phyloP scores from a whole-genome alignment of 768 basidiomycete genomes.

The Podaxis sp. region DNA sequence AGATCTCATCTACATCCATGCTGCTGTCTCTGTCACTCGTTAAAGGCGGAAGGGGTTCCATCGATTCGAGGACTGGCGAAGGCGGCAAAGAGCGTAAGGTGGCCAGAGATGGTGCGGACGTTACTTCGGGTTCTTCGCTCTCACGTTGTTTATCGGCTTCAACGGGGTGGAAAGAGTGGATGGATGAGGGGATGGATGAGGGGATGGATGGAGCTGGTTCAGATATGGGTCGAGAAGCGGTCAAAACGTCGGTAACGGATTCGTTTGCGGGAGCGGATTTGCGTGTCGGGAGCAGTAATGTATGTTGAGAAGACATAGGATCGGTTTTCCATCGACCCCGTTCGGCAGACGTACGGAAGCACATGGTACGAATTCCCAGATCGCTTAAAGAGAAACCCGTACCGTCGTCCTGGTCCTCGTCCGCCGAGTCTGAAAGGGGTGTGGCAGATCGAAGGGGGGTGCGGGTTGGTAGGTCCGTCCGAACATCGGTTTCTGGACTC shows the following conservation, averaged over 20 bases:
- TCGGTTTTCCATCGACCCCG: constrained; percentile 57
- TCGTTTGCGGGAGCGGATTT: constrained; percentile 30
- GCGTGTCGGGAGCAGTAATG: constrained; percentile 20
- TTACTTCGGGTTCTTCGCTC: constrained; percentile 7
- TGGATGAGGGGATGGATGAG: constrained; percentile 11
- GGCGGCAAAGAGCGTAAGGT: constrained; percentile 5
- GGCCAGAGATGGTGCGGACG: constrained; percentile 13
- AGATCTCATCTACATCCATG: constrained; percentile 23
- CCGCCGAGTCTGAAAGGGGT: constrained; percentile 29
- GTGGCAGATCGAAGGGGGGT: constrained; percentile 21
- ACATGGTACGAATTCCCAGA: constrained; percentile 38
- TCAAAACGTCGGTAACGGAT: constrained; percentile 23
- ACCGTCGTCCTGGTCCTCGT: constrained; percentile 25
- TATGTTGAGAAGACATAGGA: constrained; percentile 31
- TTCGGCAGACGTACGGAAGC: constrained; percentile 52
- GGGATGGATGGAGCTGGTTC: constrained; percentile 30
- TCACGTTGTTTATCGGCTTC: constrained; percentile 6
- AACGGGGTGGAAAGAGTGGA: neutral
- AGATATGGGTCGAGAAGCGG: constrained; percentile 29
- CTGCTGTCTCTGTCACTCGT: constrained; percentile 29
- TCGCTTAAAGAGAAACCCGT: constrained; percentile 24
- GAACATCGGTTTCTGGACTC: constrained; percentile 19
- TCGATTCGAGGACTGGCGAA: constrained; percentile 11
- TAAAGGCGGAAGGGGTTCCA: constrained; percentile 23
- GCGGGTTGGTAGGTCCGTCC: constrained; percentile 22